phyloP scores from a whole-genome alignment of 2,329 filamentous ascomycete genomes.

The Xylariaceae sp. region DNA sequence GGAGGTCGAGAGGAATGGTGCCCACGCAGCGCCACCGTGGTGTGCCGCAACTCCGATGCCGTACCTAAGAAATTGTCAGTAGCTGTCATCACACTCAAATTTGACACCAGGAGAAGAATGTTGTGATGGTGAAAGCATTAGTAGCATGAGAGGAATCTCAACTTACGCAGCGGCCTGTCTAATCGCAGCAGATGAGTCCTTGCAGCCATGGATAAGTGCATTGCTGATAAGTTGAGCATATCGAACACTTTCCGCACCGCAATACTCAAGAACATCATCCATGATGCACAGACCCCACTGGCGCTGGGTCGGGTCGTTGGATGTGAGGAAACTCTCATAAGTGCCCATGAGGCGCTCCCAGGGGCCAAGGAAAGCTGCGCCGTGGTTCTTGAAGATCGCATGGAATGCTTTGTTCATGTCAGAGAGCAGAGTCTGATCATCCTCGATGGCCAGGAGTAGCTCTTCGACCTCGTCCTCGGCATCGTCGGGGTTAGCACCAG shows the following conservation, averaged over 20 bases:
- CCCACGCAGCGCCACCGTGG: slow-evolving; percentile 81
- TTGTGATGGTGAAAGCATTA: background rate
- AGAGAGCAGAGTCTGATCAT: slow-evolving; percentile 91
- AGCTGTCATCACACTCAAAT: background rate
- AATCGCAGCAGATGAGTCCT: slow-evolving; percentile 81
- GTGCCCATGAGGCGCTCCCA: slow-evolving; percentile 84
- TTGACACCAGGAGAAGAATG: background rate
- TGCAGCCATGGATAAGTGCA: slow-evolving; percentile 80
- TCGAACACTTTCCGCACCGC: slow-evolving; percentile 78
- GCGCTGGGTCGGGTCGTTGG: slow-evolving; percentile 78
- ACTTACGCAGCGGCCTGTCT: slow-evolving; percentile 81
- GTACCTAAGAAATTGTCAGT: slow-evolving; percentile 38
- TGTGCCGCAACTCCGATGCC: slow-evolving; percentile 94
- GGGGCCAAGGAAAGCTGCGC: slow-evolving; percentile 71
- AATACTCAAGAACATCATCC: slow-evolving; percentile 97
- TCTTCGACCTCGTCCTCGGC: slow-evolving; percentile 88
- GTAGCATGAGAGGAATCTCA: background rate
- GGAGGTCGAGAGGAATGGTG: slow-evolving; percentile 75
- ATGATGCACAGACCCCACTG: slow-evolving; percentile 99
- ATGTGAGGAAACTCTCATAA: slow-evolving; percentile 80
- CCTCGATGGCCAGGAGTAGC: slow-evolving; percentile 83
- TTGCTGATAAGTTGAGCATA: slow-evolving; percentile 83
- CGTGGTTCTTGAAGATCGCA: slow-evolving; percentile 96
- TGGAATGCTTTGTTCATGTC: slow-evolving; percentile 99
- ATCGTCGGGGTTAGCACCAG: slow-evolving; percentile 68